phyloP scores from a whole-genome alignment of 805 yeast species.

The Lipomyces kockii region DNA sequence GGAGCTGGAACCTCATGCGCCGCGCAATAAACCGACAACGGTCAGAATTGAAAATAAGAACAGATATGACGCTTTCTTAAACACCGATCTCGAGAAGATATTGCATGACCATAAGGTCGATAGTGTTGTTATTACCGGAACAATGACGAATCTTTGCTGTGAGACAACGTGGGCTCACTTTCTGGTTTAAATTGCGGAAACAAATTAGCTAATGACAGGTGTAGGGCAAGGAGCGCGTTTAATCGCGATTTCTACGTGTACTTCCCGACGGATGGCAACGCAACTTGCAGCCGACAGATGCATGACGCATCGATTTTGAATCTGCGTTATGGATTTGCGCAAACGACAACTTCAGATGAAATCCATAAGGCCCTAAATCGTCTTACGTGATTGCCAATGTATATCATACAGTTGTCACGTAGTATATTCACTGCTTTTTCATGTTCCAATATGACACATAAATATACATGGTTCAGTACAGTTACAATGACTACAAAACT shows the following conservation, averaged over 20 bases:
- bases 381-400: background rate
- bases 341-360: constrained; percentile 17
- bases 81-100: constrained; percentile 26
- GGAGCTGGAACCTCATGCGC: constrained; percentile 14
- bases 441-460: background rate
- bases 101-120: constrained; percentile 5
- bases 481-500: background rate
- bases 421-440: background rate
- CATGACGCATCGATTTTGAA: constrained; percentile 26
- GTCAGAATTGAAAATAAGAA: constrained; percentile 18
- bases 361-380: constrained; percentile 12
- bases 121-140: constrained; percentile 29
- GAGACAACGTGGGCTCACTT: constrained; percentile 25
- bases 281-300: constrained; percentile 20
- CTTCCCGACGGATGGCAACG: constrained; percentile 33
- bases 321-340: constrained; percentile 27
- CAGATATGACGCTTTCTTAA: constrained; percentile 32
- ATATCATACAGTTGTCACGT: background rate
- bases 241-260: constrained; percentile 26
- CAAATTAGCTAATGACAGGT: background rate
- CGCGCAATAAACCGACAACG: background rate
- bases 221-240: constrained; percentile 30
- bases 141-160: constrained; percentile 34
- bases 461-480: background rate
- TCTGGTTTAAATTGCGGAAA: background rate